phyloP scores from a whole-genome alignment of 2,329 filamentous ascomycete species.

The Trichophyton rubrum region DNA sequence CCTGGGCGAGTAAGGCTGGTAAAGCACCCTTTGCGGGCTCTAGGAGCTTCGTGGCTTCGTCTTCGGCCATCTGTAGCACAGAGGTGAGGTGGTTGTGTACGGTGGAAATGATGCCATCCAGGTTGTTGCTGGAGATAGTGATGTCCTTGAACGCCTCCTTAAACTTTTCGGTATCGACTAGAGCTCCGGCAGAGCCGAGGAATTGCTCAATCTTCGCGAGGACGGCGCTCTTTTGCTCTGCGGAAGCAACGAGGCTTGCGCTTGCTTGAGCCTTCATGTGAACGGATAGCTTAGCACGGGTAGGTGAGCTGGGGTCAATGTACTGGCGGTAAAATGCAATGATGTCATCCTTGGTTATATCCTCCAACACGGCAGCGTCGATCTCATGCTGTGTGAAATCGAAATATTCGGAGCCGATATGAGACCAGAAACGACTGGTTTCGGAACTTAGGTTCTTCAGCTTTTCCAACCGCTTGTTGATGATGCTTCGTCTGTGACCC shows the following conservation, averaged over 20 bases:
- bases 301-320: slow-evolving; percentile 60
- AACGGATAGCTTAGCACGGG: slow-evolving; percentile 70
- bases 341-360: slow-evolving; percentile 67
- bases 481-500: slow-evolving; percentile 75
- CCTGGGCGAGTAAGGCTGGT: slow-evolving; percentile 34
- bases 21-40: slow-evolving; percentile 40
- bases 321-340: slow-evolving; percentile 63
- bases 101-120: slow-evolving; percentile 39
- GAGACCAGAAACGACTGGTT: slow-evolving; percentile 67
- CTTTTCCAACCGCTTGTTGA: slow-evolving; percentile 79
- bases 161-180: slow-evolving; percentile 32
- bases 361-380: slow-evolving; percentile 63
- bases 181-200: slow-evolving; percentile 37
- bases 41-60: slow-evolving; percentile 38
- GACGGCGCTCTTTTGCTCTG: slow-evolving; percentile 25
- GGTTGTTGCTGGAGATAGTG: slow-evolving; percentile 35
- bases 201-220: slow-evolving; percentile 34
- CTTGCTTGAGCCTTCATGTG: slow-evolving; percentile 65
- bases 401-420: slow-evolving; percentile 74
- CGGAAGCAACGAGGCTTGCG: slow-evolving; percentile 29
- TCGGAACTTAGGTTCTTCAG: slow-evolving; percentile 85
- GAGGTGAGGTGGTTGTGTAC: slow-evolving; percentile 41
- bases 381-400: slow-evolving; percentile 74
- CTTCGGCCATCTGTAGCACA: slow-evolving; percentile 37
- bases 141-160: slow-evolving; percentile 34